A percentile compares a stretch with the other conserved stretches of the same genome.
phyloP scores from a whole-genome alignment of 23 red algal genomes.

The Gracilaria caudata region DNA sequence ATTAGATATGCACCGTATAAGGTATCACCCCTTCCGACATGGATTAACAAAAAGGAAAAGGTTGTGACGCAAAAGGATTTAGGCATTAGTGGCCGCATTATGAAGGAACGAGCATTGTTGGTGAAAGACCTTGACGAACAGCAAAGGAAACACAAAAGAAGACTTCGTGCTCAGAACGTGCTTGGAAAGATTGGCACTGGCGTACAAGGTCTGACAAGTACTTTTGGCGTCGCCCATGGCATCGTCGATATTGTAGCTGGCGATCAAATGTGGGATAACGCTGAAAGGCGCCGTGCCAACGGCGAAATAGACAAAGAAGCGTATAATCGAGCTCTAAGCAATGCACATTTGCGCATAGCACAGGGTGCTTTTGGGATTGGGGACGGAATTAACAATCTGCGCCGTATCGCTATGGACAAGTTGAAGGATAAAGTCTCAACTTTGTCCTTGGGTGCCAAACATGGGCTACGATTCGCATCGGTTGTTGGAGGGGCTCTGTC shows the following conservation, averaged over 20 bases:
- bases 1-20: no score
- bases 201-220: constrained; percentile 7
- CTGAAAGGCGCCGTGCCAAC: neutral
- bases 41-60: no score
- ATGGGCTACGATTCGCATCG: neutral
- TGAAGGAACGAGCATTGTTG: no score
- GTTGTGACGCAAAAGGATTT: no score
- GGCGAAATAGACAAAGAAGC: neutral
- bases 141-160: neutral
- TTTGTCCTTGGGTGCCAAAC: neutral
- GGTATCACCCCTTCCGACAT: no score
- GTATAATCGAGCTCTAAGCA: neutral
- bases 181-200: constrained; percentile 15
- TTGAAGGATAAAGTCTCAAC: neutral
- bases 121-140: no score
- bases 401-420: neutral
- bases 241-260: constrained; percentile 12
- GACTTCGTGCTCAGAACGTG: constrained; percentile 4
- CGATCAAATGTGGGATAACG: constrained; percentile 21
- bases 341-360: neutral
- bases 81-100: no score
- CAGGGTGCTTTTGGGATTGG: constrained; percentile 23
- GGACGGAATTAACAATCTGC: constrained; percentile 1
- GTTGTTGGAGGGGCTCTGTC: neutral
- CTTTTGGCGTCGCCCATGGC: neutral